These are phyloP conservation scores for Pestalotiopsis sp. DNA, from an alignment of 2,329 filamentous ascomycete species.

Conservation along the genomic window DNA sequence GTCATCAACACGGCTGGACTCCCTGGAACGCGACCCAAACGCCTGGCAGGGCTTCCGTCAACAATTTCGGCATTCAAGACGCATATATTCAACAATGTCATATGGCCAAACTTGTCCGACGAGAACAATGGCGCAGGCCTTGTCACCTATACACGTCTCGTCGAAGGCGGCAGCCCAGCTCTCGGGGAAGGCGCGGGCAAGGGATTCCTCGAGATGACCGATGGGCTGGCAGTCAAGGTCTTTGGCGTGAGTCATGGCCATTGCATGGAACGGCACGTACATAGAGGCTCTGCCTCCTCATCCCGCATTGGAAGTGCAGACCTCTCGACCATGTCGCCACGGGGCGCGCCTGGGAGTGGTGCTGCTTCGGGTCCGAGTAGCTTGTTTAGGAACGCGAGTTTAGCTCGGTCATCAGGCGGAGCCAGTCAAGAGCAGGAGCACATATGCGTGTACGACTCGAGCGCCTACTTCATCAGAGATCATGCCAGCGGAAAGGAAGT, in stretches of 20 bases:
- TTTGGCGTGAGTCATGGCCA: slow-evolving; percentile 89
- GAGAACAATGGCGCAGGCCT: slow-evolving; percentile 94
- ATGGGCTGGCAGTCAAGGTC: slow-evolving; percentile 85
- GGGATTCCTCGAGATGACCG: slow-evolving; percentile 86
- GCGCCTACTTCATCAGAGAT: slow-evolving; percentile 90
- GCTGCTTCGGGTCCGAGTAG: slow-evolving; percentile 26
- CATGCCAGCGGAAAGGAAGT: slow-evolving; percentile 72
- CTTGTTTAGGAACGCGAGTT: slow-evolving; percentile 31
- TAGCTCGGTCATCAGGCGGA: slow-evolving; percentile 18
- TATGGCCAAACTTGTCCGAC: slow-evolving; percentile 96
- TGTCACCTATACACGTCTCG: slow-evolving; percentile 85
- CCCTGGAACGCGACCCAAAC: slow-evolving; percentile 79
- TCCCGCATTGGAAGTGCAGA: slow-evolving; percentile 55
- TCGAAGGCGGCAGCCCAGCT: slow-evolving; percentile 85
- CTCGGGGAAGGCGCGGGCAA: slow-evolving; percentile 78
- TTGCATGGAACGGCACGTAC: slow-evolving; percentile 75
- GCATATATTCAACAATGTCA: slow-evolving; percentile 96
- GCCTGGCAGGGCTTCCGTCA: slow-evolving; percentile 80
- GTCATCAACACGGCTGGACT: slow-evolving; percentile 92
- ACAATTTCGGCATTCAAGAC: slow-evolving; percentile 92
- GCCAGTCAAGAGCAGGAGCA: slow-evolving; percentile 42
- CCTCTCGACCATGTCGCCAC: slow-evolving; percentile 29
- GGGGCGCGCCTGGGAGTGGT: slow-evolving; percentile 25
- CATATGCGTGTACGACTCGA: slow-evolving; percentile 80
- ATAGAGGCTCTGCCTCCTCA: slow-evolving; percentile 62